These are phyloP conservation scores for Psilocybe tampanensis DNA, from an alignment of 768 basidiomycete genomes.

Conservation along the genomic window DNA sequence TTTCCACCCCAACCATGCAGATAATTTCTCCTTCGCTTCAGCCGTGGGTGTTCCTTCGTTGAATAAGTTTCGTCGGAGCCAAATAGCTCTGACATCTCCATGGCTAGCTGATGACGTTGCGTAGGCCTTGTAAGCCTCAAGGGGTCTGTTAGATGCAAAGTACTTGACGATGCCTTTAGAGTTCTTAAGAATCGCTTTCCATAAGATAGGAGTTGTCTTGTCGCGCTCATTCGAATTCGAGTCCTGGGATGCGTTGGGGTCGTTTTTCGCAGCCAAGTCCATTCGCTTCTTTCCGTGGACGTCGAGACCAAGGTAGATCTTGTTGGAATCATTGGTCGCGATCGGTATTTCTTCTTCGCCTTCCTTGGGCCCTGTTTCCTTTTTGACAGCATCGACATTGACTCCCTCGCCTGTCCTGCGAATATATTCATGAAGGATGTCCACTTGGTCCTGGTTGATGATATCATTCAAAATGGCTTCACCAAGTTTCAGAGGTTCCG, in stretches of 20 bases:
- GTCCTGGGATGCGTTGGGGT: conserved; percentile 40
- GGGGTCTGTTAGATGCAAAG: conserved; percentile 45
- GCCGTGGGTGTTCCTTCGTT: conserved; percentile 4
- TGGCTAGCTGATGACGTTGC: conserved; percentile 32
- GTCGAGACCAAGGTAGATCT: conserved; percentile 58
- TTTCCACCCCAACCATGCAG: conserved; percentile 54
- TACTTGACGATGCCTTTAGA: conserved; percentile 46
- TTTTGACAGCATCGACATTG: conserved; percentile 29
- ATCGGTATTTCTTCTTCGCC: conserved; percentile 27
- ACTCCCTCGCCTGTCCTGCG: conserved; percentile 50
- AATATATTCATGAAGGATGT: conserved; percentile 60
- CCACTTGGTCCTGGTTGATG: conserved; percentile 41
- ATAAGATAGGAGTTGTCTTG: conserved; percentile 35
- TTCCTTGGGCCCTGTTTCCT: conserved; percentile 19
- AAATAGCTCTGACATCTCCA: conserved; percentile 43
- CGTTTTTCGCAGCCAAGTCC: conserved; percentile 52
- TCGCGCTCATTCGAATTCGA: neutral
- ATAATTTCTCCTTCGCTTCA: conserved; percentile 43
- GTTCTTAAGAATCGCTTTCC: conserved; percentile 40
- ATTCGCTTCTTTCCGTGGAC: conserved; percentile 66
- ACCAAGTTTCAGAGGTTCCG: conserved; percentile 29
- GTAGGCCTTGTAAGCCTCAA: conserved; percentile 54
- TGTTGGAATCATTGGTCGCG: conserved; percentile 39
- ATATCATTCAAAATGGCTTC: conserved; percentile 26
- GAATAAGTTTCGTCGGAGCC: conserved; percentile 35